Conservation (phyloP, 2,329 filamentous ascomycete genomes). For the Pyricularia sp. region DNA sequence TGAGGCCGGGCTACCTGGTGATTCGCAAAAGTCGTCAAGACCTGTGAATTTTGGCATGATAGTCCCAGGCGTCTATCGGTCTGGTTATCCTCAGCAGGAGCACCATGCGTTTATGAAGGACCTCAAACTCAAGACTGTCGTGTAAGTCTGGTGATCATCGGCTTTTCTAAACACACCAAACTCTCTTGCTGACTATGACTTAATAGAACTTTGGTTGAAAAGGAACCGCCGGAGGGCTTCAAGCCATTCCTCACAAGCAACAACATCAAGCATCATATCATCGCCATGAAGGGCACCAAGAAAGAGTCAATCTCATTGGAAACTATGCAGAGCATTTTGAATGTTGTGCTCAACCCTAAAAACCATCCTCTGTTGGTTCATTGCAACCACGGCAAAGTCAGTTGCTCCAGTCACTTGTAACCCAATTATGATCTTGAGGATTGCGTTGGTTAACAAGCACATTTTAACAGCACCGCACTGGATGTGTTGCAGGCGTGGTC, state of each 20-base stretch:
- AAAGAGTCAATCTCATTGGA: slow-evolving; percentile 54
- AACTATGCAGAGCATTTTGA: slow-evolving; percentile 59
- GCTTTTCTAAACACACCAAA: background rate
- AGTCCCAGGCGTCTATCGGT: slow-evolving; percentile 62
- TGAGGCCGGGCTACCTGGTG: background rate
- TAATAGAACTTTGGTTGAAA: slow-evolving; percentile 47
- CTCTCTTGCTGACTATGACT: slow-evolving; percentile 6
- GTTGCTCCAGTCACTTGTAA: slow-evolving; percentile 7
- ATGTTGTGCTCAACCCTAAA: slow-evolving; percentile 53
- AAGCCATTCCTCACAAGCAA: slow-evolving; percentile 50
- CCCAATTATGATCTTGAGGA: background rate
- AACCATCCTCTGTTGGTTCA: slow-evolving; percentile 79
- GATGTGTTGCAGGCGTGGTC: slow-evolving; percentile 72
- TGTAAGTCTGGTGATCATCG: slow-evolving; percentile 36
- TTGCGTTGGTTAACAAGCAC: slow-evolving; percentile 4
- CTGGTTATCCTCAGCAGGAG: slow-evolving; percentile 60
- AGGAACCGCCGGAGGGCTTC: slow-evolving; percentile 41
- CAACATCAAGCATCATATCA: slow-evolving; percentile 58
- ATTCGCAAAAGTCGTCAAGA: slow-evolving; percentile 12
- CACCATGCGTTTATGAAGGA: slow-evolving; percentile 58
- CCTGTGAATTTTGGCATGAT: slow-evolving; percentile 70
- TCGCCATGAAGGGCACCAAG: slow-evolving; percentile 81
- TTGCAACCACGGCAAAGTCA: slow-evolving; percentile 79
- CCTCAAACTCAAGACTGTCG: slow-evolving; percentile 63
- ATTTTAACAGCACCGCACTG: slow-evolving; percentile 59